Evolutionary conservation across 1,139 yeast genomes (phyloP), one percentile per base, ranked within the genome.

Genomic region (Candida sp.): DNA sequence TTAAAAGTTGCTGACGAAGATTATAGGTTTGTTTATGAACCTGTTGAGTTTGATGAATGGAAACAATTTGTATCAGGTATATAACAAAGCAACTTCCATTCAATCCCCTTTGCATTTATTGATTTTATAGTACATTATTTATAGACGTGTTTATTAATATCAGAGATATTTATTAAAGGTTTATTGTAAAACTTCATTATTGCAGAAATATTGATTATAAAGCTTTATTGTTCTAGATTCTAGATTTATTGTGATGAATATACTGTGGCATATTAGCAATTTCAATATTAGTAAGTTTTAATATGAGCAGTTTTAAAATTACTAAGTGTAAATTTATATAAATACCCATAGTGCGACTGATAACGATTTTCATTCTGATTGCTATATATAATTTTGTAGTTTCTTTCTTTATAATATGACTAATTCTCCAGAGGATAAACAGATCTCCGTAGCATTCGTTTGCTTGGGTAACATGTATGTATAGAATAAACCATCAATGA

Each of bases 381-480:
- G 19, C 19, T 15, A 15, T 15, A 15, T 15, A 15, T 15, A 15
- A 15, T 15, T 15, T 15, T 15, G 19, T 15, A 15, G 19, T 15
- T 15, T 15, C 6, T n/a, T 32, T 32, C 34, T 32, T 32, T 11
- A 12, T n/a, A 12, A 32, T 32, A 32, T 32, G 34, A 32, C 50
- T 9, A 36, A 45, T 40, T 53, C 46, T 42, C 57, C 65, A 1
- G 53, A 55, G 40, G 61, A 63, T 3, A 59, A 57, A 48, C 59
- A 62, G 51, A 61, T 83, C 8, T 75, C 86, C 1, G 93, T 89
- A 33, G 96, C 95, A 0, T 91, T 91, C 60, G 95, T 90, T 2
- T 91, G 98, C 59, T 72, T 90, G 21, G 98, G 98, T 3, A 91
- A 91, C 64, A 89, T 90, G 87, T 82, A 70, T 51, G 87, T 73